Evolutionary conservation across 2,329 filamentous ascomycete genomes (phyloP).

Genomic region (Pseudogymnoascus sp.): DNA sequence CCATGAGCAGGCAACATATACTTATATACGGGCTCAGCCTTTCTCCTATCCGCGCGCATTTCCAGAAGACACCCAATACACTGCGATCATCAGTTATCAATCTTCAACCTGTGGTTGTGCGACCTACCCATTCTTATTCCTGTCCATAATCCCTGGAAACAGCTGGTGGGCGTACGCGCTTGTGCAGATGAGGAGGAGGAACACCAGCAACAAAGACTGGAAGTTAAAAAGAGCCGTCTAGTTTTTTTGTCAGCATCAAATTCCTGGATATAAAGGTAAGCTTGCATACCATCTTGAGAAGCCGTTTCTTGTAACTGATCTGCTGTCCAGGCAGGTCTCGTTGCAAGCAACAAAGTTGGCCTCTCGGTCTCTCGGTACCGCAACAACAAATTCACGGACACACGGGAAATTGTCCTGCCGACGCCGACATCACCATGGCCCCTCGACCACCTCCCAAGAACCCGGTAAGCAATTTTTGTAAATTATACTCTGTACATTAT

Average conservation of each 20-base stretch:
- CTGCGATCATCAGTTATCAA: constrained; percentile 8
- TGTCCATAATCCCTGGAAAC: constrained; percentile 81
- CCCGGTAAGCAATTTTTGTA: background rate
- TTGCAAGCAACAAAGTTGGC: constrained; percentile 1
- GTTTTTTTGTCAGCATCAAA: background rate
- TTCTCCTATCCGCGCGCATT: constrained; percentile 87
- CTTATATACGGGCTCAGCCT: constrained; percentile 91
- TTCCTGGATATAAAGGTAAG: background rate
- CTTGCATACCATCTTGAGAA: constrained; percentile 16
- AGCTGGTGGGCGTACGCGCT: constrained; percentile 88
- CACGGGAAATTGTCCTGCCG: background rate
- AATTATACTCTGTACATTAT: background rate
- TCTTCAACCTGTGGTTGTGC: background rate
- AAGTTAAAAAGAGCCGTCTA: constrained; percentile 98
- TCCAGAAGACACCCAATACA: constrained; percentile 79
- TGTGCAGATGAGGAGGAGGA: constrained; percentile 93
- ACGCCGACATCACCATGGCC: background rate
- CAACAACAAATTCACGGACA: constrained; percentile 10
- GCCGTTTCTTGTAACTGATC: background rate
- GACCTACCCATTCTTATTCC: constrained; percentile 79
- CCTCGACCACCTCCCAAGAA: background rate
- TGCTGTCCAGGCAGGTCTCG: background rate
- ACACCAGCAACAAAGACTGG: constrained; percentile 87
- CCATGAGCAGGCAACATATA: constrained; percentile 89
- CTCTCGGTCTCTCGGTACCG: background rate